A percentile compares a stretch with the other conserved stretches of the same genome.
phyloP scores from a whole-genome alignment of 202 grass and related monocot genomes.

The Saccharum hybrid region DNA sequence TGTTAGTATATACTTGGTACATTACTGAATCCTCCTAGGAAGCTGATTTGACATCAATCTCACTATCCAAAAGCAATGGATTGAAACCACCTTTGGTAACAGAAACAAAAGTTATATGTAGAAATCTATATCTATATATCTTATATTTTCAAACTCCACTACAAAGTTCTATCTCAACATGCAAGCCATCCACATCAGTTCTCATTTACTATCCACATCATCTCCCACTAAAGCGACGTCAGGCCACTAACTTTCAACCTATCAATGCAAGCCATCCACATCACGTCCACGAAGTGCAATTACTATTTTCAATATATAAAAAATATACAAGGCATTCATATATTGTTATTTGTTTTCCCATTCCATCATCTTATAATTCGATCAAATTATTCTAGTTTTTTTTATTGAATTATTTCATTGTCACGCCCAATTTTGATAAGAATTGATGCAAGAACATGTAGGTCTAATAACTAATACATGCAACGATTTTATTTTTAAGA shows the following conservation, averaged over 20 bases:
- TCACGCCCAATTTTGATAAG: not conserved
- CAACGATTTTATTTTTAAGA: not conserved
- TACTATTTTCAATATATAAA: not conserved
- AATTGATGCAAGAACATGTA: not conserved
- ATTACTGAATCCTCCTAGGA: conserved; percentile 23
- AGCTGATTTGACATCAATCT: conserved; percentile 22
- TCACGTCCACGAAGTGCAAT: not conserved
- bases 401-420: not conserved
- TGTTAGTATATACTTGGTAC: conserved; percentile 22
- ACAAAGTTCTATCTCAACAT: not conserved
- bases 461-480: not conserved
- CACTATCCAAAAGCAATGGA: conserved; percentile 10
- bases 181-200: not conserved
- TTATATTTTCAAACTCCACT: not conserved
- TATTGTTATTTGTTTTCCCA: not conserved
- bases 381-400: not conserved
- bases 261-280: not conserved
- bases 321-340: not conserved
- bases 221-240: not conserved
- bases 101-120: not conserved
- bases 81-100: conserved; percentile 7
- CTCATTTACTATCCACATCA: not conserved
- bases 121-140: not conserved
- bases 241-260: not conserved
- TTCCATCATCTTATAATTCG: not conserved